Evolutionary conservation across 257 asterid species (phyloP).

Genomic region (Fraxinus excelsior): DNA sequence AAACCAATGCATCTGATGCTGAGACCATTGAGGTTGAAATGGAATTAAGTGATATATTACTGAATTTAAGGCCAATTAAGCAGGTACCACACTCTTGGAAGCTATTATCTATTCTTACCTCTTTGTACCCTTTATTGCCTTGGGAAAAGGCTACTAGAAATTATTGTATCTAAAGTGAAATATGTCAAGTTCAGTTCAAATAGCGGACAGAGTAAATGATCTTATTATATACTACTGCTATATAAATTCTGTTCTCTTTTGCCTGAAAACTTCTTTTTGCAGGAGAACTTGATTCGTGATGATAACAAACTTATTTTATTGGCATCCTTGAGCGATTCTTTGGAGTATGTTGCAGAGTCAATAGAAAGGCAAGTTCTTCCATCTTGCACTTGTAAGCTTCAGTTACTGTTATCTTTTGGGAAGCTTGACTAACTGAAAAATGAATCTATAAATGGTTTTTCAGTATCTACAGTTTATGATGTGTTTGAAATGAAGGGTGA

Average conservation of each 20-base stretch:
- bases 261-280: conserved; percentile 25
- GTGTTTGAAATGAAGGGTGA: neutral
- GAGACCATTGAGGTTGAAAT: conserved; percentile 65
- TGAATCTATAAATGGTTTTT: neutral
- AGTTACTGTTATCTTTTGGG: neutral
- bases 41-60: conserved; percentile 68
- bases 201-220: conserved; percentile 1
- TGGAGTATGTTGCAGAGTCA: conserved; percentile 95
- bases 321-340: conserved; percentile 96
- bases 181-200: conserved; percentile 7
- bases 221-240: conserved; percentile 12
- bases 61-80: conserved; percentile 88
- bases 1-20: conserved; percentile 48
- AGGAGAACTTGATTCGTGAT: conserved; percentile 97
- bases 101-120: conserved; percentile 20
- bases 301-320: conserved; percentile 86
- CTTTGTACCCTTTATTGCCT: neutral
- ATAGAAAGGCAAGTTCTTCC: conserved; percentile 80
- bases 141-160: conserved; percentile 4
- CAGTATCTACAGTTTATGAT: neutral
- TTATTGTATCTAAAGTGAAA: neutral
- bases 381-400: conserved; percentile 23
- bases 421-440: neutral
- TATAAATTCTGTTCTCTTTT: conserved; percentile 22
- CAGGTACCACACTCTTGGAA: conserved; percentile 56